Base-by-base conservation (phyloP, 2,329 filamentous ascomycete species). In the Pseudogymnoascus pannorum region DNA sequence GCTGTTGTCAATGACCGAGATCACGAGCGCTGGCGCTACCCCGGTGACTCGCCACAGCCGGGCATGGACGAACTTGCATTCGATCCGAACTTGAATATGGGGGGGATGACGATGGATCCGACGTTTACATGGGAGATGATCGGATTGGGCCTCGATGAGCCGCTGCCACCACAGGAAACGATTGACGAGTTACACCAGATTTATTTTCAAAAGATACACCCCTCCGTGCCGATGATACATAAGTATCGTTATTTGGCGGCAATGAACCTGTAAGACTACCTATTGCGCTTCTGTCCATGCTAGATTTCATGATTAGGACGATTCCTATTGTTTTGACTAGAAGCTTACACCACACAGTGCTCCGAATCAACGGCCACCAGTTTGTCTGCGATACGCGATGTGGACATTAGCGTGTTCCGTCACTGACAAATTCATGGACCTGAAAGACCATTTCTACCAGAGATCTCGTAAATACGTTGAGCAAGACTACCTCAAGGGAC, bases 371-470 rank as follows among this genome's bases (percentile, higher is more conserved):
- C 85, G 93, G 24, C 93, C 94, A 1, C 91, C 93, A 0, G 86
- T 96, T 29, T 91, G 89, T 66, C 77, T 99, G 58, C 86, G 94
- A 67, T 99, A 99, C 75, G 91, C 90, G 61, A 95, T 97, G 80
- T 97, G 93, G 93, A 90, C 88, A n/a, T 77, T 92, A 69, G 92
- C 93, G n/a, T 92, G 91, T 64, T 88, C 90, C 4, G 83, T 92
- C 44, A 86, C 85, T 2, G 91, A 96, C 62, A 94, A 92, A 71
- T 97, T 90, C 72, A 79, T 82, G 33, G 83, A 85, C 60, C 75
- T 96, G 12, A 91, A 92, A 70, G 88, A 92, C 60, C 85, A 96
- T 64, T 97, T 97, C 72, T 99, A 99, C 72, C 85, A 89, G 65
- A 83, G 92, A 59, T 85, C 93, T 11, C 85, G 93, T 62, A 97